Evolutionary conservation across 352 stramenopile species (phyloP), one percentile per base, ranked within the genome.

Genomic region (Phytopythium ostracodes): DNA sequence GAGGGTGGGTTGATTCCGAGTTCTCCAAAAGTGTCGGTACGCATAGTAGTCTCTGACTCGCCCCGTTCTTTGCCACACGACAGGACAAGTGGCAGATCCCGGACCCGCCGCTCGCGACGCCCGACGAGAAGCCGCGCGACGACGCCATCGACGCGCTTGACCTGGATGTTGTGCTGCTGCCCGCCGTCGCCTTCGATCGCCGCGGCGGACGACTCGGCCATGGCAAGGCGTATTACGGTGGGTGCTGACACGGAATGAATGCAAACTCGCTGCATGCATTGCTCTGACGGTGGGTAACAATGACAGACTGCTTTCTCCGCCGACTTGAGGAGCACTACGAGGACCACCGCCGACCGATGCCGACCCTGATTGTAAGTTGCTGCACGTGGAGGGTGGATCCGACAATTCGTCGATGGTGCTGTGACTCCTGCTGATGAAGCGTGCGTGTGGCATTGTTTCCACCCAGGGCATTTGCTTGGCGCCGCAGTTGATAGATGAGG

Each of bases 61-160:
- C n/a, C 10, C 63, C 15, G 42, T 10, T 38, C 10, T 5, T 38
- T 38, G 33, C 33, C 2, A 6, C n/a, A 22, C 6, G 6, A 18
- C 60, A 95, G 79, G 87, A 92, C 72, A 95, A 94, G 58, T 97
- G 87, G 89, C 71, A 86, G 52, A 97, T 97, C 46, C 86, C 85
- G 20, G 84, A 97, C 53, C 88, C 87, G 15, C 70, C 81, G 35
- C 44, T 90, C 31, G 52, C 62, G 10, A 60, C 50, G 12, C 46
- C 65, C 0, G 56, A 61, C 18, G 79, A 76, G 0, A 20, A 29
- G 1, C 24, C 46, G 25, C 77, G 83, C 33, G 67, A 75, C 27
- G 72, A 91, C 38, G 74, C 81, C 5, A 62, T 91, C 20, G 62
- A 67, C 29, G 61, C 64, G 1, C 50, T 74, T 20, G 81, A 92